Conservation (phyloP, 2,329 filamentous ascomycete species). For the Phialemoniopsis sp. region DNA sequence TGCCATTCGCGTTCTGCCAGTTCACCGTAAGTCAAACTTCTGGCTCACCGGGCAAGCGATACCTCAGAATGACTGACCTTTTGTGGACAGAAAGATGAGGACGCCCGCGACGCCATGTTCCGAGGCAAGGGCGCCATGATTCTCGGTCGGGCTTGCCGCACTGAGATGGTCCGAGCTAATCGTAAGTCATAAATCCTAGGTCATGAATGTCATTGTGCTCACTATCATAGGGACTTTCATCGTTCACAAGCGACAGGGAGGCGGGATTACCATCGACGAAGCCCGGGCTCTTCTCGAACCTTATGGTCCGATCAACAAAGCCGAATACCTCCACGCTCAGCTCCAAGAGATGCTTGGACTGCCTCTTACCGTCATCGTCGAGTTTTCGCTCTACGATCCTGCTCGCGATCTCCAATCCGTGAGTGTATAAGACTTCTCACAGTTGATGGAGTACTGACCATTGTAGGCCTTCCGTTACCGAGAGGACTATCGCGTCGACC, state of each 20-base stretch:
- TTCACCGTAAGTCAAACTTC: conserved; percentile 45
- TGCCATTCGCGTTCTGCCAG: conserved; percentile 63
- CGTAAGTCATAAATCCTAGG: conserved; percentile 31
- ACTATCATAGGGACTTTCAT: conserved; percentile 40
- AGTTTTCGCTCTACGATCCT: conserved; percentile 47
- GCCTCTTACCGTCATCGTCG: conserved; percentile 36
- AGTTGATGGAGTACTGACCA: conserved; percentile 8
- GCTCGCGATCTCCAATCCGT: conserved; percentile 44
- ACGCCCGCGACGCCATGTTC: conserved; percentile 42
- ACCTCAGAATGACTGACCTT: conserved; percentile 13
- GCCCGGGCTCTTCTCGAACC: conserved; percentile 33
- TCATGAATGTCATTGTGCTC: background rate
- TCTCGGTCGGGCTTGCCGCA: conserved; percentile 53
- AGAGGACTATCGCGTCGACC: conserved; percentile 19
- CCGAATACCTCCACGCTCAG: conserved; percentile 26
- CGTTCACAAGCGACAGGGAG: conserved; percentile 34
- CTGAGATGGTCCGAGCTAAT: conserved; percentile 56
- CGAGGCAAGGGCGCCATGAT: conserved; percentile 44
- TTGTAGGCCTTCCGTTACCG: conserved; percentile 26
- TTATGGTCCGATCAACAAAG: conserved; percentile 38
- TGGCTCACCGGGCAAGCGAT: background rate
- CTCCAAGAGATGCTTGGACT: conserved; percentile 27
- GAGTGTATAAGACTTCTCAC: conserved; percentile 16
- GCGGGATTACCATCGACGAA: conserved; percentile 34
- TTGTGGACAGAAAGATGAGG: conserved; percentile 33